Conservation (phyloP, 805 yeast species). For the Candida ponderosae region DNA sequence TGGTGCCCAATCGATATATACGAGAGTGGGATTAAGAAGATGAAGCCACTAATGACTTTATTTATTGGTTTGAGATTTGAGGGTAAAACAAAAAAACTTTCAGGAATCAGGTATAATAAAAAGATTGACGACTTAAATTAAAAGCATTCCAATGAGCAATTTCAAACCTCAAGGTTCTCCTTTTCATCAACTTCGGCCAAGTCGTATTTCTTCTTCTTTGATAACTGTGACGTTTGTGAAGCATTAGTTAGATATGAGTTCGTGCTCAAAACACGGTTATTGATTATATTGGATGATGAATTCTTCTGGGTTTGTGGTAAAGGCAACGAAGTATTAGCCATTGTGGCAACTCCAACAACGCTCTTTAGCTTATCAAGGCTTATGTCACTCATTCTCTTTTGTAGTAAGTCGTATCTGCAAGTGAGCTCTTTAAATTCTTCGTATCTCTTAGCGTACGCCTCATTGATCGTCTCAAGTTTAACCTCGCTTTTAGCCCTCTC, state of each 20-base stretch:
- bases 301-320: background rate
- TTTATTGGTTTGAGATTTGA: too few species aligned
- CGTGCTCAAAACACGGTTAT: constrained; percentile 17
- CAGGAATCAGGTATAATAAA: too few species aligned
- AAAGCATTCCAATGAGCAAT: too few species aligned
- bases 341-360: constrained; percentile 12
- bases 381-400: constrained; percentile 16
- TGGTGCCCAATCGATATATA: too few species aligned
- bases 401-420: constrained; percentile 18
- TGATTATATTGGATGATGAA: constrained; percentile 1
- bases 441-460: constrained; percentile 17
- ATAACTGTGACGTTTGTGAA: background rate
- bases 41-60: too few species aligned
- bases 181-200: background rate
- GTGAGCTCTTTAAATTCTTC: constrained; percentile 21
- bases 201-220: background rate
- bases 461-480: constrained; percentile 15
- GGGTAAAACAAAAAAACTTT: too few species aligned
- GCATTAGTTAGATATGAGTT: constrained; percentile 15
- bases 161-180: background rate
- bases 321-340: constrained; percentile 2
- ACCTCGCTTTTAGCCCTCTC: constrained; percentile 13
- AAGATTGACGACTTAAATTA: too few species aligned
- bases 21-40: too few species aligned
- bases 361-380: constrained; percentile 22